Evolutionary conservation across 176 grass and related monocot species (phyloP).

Genomic region (Raddia distichophylla): DNA sequence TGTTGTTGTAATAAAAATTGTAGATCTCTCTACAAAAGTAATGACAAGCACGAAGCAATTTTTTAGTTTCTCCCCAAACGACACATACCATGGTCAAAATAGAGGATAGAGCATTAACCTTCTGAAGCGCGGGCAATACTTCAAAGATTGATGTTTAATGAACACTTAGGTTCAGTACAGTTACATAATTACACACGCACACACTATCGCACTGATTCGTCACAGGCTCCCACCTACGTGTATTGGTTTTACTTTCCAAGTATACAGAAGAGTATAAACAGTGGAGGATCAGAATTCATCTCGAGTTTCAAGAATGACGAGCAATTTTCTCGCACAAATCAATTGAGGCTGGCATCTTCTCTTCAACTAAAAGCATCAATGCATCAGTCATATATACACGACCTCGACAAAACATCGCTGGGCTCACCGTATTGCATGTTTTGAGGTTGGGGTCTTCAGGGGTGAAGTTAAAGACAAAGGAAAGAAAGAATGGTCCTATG

Average conservation of each 20-base stretch:
- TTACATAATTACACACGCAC: conserved; percentile 47
- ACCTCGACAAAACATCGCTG: conserved; percentile 8
- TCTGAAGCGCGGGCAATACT: neutral
- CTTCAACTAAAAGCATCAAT: conserved; percentile 41
- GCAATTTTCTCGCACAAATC: conserved; percentile 39
- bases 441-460: neutral
- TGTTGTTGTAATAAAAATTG: neutral
- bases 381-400: conserved; percentile 54
- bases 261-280: conserved; percentile 49
- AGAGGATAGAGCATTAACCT: neutral
- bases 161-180: conserved; percentile 23
- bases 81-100: neutral
- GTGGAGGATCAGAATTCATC: neutral
- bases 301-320: conserved; percentile 36
- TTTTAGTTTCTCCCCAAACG: neutral
- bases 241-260: conserved; percentile 27
- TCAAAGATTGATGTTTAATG: neutral
- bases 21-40: neutral
- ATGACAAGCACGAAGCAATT: neutral
- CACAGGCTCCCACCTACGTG: conserved; percentile 40
- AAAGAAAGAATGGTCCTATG: conserved; percentile 39
- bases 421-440: conserved; percentile 26
- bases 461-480: conserved; percentile 25
- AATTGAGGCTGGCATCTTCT: conserved; percentile 34
- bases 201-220: conserved; percentile 21